Base-by-base conservation (phyloP, 1,284 basidiomycete species). In the Leccinum pachyderme region DNA sequence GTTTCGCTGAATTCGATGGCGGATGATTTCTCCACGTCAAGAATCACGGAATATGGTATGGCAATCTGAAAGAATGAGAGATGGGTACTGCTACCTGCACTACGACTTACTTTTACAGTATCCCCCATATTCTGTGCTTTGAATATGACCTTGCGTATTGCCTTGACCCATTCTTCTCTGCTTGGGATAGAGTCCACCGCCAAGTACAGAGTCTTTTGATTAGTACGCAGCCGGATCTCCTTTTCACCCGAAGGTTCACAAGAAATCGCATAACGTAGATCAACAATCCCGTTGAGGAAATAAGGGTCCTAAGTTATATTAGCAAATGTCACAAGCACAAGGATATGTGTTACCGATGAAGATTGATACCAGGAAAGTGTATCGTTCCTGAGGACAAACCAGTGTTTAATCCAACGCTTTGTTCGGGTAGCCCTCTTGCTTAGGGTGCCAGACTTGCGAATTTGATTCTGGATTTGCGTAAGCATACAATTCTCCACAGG, bases 81-180 rank as follows among this genome's bases (percentile, higher is more conserved):
- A 18, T 29, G 18, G 52, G 41, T 13, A 43, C 12, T 12, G 7
- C 18, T 32, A 43, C 27, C 35, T 7, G 15, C 15, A 35, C 22
- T 1, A 12, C 13, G 24, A 66, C 72, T 41, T 59, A 89, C 90
- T 80, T 96, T 95, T 60, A 98, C 92, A 63, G 85, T 92, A 63
- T 98, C 94, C 0, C 95, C 95, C 78, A 90, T 89, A 67, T 98
- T 97, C 76, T 98, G 95, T 5, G 89, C 89, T 66, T 94, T 93
- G 75, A 98, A 94, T 56, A 97, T 94, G 32, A 90, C 89, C 72
- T 91, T 95, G 55, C 87, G 83, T 55, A 99, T 86, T 3, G 91
- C 86, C 68, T 95, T 93, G 37, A 98, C 86, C 96, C 96, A 99
- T 73, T 95, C 91, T 46, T 93, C 87, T 43, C 91, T 81, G 67